phyloP scores from a whole-genome alignment of 768 basidiomycete species.

The Mycena albidolilacea region DNA sequence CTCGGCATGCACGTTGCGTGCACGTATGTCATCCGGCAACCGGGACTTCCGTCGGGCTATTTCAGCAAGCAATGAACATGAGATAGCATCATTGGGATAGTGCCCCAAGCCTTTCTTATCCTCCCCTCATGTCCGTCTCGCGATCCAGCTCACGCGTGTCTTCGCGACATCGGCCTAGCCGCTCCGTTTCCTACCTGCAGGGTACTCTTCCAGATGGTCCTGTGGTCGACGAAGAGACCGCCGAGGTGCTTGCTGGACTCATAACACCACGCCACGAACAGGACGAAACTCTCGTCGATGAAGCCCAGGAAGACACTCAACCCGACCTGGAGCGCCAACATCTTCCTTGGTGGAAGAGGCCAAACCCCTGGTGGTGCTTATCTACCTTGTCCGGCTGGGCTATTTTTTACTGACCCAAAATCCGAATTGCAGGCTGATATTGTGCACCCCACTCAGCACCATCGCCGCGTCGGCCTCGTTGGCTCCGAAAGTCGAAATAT shows the following conservation, averaged over 20 bases:
- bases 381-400: not conserved
- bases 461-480: conserved; percentile 70
- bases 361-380: conserved; percentile 76
- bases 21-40: not conserved
- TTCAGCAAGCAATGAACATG: not conserved
- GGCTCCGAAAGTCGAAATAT: conserved; percentile 82
- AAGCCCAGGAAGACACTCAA: conserved; percentile 39
- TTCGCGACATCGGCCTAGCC: conserved; percentile 34
- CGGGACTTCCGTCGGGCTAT: not conserved
- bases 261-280: conserved; percentile 56
- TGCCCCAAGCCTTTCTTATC: not conserved
- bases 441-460: conserved; percentile 66
- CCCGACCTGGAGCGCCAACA: conserved; percentile 40
- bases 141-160: conserved; percentile 37
- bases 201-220: conserved; percentile 62
- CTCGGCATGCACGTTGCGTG: too few species aligned
- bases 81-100: not conserved
- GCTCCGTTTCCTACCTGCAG: conserved; percentile 48
- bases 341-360: conserved; percentile 82
- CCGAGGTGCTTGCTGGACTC: conserved; percentile 63
- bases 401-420: conserved; percentile 3
- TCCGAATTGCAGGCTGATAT: conserved; percentile 66
- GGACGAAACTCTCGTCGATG: conserved; percentile 53
- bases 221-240: conserved; percentile 58
- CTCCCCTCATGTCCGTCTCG: conserved; percentile 26